Evolutionary conservation across 164 flowering plant species (phyloP).

Genomic region (Sextonia rubra): DNA sequence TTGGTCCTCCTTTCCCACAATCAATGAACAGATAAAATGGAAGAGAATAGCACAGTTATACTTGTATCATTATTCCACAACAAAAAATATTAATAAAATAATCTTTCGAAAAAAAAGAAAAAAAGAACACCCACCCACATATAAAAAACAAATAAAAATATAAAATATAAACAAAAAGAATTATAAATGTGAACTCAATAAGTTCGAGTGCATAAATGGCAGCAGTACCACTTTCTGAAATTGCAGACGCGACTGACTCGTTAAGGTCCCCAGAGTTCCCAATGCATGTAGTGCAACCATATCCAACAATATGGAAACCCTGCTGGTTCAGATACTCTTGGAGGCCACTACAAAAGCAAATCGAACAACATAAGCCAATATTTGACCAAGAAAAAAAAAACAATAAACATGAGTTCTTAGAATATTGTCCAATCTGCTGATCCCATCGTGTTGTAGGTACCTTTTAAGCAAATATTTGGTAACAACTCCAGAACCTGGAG

Average conservation of each 20-base stretch:
- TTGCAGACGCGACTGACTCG: constrained; percentile 70
- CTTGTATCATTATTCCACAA: too few species aligned
- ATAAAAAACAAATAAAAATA: background rate
- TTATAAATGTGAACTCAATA: background rate
- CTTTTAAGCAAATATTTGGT: constrained; percentile 80
- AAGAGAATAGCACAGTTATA: too few species aligned
- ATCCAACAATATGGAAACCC: constrained; percentile 81
- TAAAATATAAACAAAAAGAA: background rate
- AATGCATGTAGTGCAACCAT: constrained; percentile 91
- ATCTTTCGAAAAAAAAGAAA: too few species aligned
- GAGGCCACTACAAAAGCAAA: constrained; percentile 53
- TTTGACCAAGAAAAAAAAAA: background rate
- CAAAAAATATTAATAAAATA: too few species aligned
- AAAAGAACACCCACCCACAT: background rate
- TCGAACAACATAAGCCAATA: constrained; percentile 1
- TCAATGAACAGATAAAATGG: too few species aligned
- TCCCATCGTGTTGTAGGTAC: constrained; percentile 27
- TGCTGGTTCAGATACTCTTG: constrained; percentile 66
- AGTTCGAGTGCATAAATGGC: background rate
- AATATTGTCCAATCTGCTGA: background rate
- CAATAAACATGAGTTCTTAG: background rate
- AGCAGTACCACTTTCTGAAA: constrained; percentile 64
- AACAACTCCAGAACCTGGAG: constrained; percentile 88
- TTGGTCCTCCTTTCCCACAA: too few species aligned
- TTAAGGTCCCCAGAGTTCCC: constrained; percentile 84